Evolutionary conservation across 495 filamentous ascomycete genomes (phyloP).

Genomic region (Talaromyces proteolyticus): DNA sequence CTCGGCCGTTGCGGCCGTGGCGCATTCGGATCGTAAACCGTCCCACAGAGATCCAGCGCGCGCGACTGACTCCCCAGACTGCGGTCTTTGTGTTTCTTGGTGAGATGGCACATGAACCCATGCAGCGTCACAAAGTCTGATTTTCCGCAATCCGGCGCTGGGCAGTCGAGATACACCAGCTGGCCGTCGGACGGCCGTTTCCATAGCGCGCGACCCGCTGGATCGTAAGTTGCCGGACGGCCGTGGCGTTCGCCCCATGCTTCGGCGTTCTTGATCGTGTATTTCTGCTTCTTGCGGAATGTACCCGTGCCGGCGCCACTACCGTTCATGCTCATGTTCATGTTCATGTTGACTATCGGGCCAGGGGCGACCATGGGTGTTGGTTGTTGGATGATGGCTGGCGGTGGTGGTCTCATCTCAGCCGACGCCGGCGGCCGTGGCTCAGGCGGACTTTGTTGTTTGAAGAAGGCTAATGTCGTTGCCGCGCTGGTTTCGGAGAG

Average conservation of each 20-base stretch:
- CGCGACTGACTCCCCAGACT: conserved; percentile 40
- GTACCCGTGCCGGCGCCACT: too few species aligned
- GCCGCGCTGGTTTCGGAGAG: conserved; percentile 43
- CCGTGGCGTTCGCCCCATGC: conserved; percentile 45
- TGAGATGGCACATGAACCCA: conserved; percentile 46
- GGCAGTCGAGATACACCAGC: conserved; percentile 41
- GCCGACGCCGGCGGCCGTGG: conserved; percentile 32
- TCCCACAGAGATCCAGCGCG: conserved; percentile 39
- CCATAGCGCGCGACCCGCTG: conserved; percentile 37
- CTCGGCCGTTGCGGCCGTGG: conserved; percentile 33
- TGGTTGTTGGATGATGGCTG: conserved; percentile 8
- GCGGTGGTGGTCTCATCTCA: conserved; percentile 17
- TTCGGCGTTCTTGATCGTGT: conserved; percentile 46
- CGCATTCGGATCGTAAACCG: conserved; percentile 36
- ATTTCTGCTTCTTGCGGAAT: conserved; percentile 43
- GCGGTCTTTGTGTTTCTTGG: conserved; percentile 46
- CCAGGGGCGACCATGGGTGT: conserved; percentile 8
- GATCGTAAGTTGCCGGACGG: conserved; percentile 39
- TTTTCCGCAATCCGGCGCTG: conserved; percentile 36
- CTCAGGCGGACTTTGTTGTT: conserved; percentile 43
- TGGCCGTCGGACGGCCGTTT: conserved; percentile 42
- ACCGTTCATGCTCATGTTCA: conserved; percentile 22
- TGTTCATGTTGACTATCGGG: conserved; percentile 14
- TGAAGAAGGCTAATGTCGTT: conserved; percentile 47
- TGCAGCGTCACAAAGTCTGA: conserved; percentile 41